Percentiles rank a stretch among this genome's conserved stretches.
Evolutionary conservation across 768 basidiomycete genomes (phyloP).

Genomic region (Lepiota venenata): DNA sequence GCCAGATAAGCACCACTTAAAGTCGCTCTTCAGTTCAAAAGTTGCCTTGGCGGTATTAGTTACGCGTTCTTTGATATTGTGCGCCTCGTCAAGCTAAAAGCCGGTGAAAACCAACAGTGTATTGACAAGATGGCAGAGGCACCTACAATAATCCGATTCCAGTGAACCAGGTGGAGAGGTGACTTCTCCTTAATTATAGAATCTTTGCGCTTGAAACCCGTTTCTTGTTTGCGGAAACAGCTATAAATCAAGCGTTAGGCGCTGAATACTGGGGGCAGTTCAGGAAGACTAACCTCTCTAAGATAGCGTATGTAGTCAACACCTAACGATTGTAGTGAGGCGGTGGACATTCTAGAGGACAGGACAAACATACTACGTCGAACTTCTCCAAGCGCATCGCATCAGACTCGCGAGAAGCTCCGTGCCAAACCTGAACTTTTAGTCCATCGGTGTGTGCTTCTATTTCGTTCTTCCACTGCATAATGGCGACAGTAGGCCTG

Average conservation of each 20-base stretch:
- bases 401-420: constrained; percentile 65
- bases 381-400: constrained; percentile 70
- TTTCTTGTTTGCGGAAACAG: constrained; percentile 89
- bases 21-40: constrained; percentile 79
- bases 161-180: constrained; percentile 77
- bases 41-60: constrained; percentile 98
- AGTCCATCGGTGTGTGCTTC: constrained; percentile 78
- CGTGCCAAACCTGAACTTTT: constrained; percentile 93
- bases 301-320: constrained; percentile 81
- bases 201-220: constrained; percentile 87
- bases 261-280: neutral
- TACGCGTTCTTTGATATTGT: constrained; percentile 94
- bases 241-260: constrained; percentile 30
- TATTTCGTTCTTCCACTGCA: constrained; percentile 95
- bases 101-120: neutral
- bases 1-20: constrained; percentile 94
- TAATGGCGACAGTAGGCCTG: constrained; percentile 54
- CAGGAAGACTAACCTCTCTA: constrained; percentile 51
- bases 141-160: constrained; percentile 78
- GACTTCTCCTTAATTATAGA: constrained; percentile 85
- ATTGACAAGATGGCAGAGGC: neutral
- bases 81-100: constrained; percentile 85
- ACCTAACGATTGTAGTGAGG: constrained; percentile 40
- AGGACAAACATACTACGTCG: constrained; percentile 65
- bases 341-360: neutral